Evolutionary conservation across 345 rosid genomes (phyloP).

Genomic region (Noccaea caerulescens): DNA sequence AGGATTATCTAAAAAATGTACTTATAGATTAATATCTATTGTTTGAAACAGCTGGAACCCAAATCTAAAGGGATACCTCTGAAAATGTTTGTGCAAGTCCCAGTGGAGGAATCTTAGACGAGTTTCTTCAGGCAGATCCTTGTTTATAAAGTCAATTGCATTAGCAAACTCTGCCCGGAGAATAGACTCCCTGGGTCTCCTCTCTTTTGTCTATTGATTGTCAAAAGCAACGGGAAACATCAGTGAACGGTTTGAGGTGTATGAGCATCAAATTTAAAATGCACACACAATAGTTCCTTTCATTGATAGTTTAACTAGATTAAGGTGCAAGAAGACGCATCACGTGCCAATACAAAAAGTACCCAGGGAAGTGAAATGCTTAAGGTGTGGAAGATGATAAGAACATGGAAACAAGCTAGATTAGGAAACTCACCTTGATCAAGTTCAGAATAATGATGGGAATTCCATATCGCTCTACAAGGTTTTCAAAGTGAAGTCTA

Average conservation of each 20-base stretch:
- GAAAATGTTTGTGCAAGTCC: slow-evolving; percentile 70
- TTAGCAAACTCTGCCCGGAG: slow-evolving; percentile 93
- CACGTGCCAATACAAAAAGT: slow-evolving; percentile 12
- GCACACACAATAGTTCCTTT: slow-evolving; percentile 14
- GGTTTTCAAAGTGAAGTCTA: slow-evolving; percentile 91
- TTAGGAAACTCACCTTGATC: slow-evolving; percentile 70
- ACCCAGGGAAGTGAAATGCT: background rate
- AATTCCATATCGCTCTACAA: slow-evolving; percentile 83
- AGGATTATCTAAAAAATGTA: background rate
- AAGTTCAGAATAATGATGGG: slow-evolving; percentile 93
- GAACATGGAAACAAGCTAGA: slow-evolving; percentile 24
- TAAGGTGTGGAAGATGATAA: slow-evolving; percentile 13
- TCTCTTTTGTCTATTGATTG: slow-evolving; percentile 45
- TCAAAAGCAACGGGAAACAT: slow-evolving; percentile 22
- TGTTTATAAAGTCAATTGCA: slow-evolving; percentile 92
- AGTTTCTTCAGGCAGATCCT: slow-evolving; percentile 79
- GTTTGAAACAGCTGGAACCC: slow-evolving; percentile 18
- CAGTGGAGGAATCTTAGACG: slow-evolving; percentile 66
- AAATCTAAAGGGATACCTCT: slow-evolving; percentile 54
- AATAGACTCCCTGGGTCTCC: slow-evolving; percentile 87
- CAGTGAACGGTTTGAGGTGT: slow-evolving; percentile 17
- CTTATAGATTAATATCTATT: background rate
- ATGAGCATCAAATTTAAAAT: background rate
- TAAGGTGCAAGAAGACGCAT: slow-evolving; percentile 27
- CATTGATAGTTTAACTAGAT: background rate